A percentile compares a stretch with the other conserved stretches of the same genome.
Conservation (phyloP, 2,329 filamentous ascomycete species). For the Penicillium palitans region DNA sequence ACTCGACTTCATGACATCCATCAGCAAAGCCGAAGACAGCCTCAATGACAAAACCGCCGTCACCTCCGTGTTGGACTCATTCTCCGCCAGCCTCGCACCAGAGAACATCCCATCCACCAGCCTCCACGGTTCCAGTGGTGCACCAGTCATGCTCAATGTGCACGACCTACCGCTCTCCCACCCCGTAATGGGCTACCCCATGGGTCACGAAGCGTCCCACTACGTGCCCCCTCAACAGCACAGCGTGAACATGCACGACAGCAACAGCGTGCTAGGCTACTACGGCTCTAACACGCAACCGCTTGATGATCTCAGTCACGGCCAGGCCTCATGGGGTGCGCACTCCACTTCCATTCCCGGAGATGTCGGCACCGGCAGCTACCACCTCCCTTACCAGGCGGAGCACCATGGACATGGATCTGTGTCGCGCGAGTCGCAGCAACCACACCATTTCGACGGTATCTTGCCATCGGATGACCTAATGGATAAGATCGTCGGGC, state of each 20-base stretch:
- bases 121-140: conserved; percentile 31
- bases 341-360: conserved; percentile 33
- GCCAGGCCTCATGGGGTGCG: conserved; percentile 32
- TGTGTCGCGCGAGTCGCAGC: conserved; percentile 37
- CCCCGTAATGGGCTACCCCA: conserved; percentile 32
- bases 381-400: conserved; percentile 35
- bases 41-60: conserved; percentile 38
- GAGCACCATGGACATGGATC: conserved; percentile 35
- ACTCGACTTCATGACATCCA: conserved; percentile 38
- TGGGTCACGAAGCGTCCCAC: conserved; percentile 34
- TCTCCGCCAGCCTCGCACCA: conserved; percentile 32
- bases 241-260: conserved; percentile 34
- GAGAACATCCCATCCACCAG: conserved; percentile 35
- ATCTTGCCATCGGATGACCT: conserved; percentile 38
- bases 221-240: conserved; percentile 37
- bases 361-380: conserved; percentile 34
- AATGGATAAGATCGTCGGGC: conserved; percentile 41
- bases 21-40: conserved; percentile 37
- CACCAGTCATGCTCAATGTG: conserved; percentile 37
- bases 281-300: conserved; percentile 34
- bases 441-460: conserved; percentile 34
- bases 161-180: conserved; percentile 39
- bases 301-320: conserved; percentile 39
- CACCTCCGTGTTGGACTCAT: conserved; percentile 39
- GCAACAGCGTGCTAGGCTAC: conserved; percentile 34